A percentile compares a stretch with the other conserved stretches of the same genome.
Conservation (phyloP, 2,329 filamentous ascomycete species). For the Tolypocladium album region DNA sequence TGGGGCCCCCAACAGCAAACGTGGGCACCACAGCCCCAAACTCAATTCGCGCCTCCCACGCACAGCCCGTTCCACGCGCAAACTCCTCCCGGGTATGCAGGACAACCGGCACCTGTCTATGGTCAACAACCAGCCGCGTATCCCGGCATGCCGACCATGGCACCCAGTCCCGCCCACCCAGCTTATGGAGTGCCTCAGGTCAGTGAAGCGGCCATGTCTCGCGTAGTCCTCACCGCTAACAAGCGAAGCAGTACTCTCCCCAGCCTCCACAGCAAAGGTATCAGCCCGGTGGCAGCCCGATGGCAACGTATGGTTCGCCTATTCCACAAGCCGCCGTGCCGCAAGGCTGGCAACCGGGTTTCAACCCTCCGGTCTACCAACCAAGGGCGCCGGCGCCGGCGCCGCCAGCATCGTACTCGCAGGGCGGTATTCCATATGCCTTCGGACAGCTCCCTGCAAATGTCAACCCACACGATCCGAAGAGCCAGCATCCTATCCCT, state of each 20-base stretch:
- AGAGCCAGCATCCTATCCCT: slow-evolving; percentile 72
- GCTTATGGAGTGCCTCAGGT: slow-evolving; percentile 37
- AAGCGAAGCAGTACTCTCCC: slow-evolving; percentile 16
- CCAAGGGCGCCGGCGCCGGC: slow-evolving; percentile 17
- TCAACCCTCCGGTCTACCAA: slow-evolving; percentile 19
- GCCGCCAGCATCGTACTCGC: slow-evolving; percentile 17
- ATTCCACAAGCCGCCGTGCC: slow-evolving; percentile 17
- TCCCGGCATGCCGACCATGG: slow-evolving; percentile 30
- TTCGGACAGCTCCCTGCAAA: slow-evolving; percentile 70
- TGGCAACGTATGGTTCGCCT: slow-evolving; percentile 24
- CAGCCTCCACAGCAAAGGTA: slow-evolving; percentile 21
- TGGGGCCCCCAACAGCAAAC: slow-evolving; percentile 48
- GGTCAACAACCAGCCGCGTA: slow-evolving; percentile 31
- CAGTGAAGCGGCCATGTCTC: slow-evolving; percentile 13
- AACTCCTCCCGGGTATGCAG: slow-evolving; percentile 34
- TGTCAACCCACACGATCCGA: slow-evolving; percentile 58
- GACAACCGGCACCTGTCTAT: slow-evolving; percentile 36
- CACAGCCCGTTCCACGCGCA: slow-evolving; percentile 30
- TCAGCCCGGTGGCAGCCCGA: slow-evolving; percentile 21
- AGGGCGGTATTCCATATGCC: slow-evolving; percentile 47
- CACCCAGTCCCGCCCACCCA: slow-evolving; percentile 29
- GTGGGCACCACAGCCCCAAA: slow-evolving; percentile 44
- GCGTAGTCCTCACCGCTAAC: background rate
- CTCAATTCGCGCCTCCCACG: slow-evolving; percentile 33
- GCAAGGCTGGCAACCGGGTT: slow-evolving; percentile 27